Conservation (phyloP, 345 rosid species). For the Aquilaria sinensis region DNA sequence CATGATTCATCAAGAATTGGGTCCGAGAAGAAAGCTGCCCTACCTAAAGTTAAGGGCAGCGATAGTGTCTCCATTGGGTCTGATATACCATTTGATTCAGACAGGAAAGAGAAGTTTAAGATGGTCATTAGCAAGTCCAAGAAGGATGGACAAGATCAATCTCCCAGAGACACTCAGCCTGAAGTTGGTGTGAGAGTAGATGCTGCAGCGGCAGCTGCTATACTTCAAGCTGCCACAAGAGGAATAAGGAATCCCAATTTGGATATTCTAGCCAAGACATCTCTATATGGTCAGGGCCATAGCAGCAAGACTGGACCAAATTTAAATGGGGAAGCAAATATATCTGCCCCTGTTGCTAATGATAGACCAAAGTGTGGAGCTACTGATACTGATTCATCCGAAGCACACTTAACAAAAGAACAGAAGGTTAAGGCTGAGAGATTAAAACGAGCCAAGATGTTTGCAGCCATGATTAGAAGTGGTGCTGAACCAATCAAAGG, state of each 20-base stretch:
- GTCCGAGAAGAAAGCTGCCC: slow-evolving; percentile 37
- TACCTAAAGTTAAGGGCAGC: slow-evolving; percentile 27
- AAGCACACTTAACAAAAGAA: slow-evolving; percentile 57
- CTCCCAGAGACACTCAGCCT: slow-evolving; percentile 41
- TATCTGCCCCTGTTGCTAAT: slow-evolving; percentile 37
- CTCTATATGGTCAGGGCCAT: slow-evolving; percentile 27
- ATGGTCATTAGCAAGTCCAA: slow-evolving; percentile 63
- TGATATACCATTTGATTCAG: slow-evolving; percentile 56
- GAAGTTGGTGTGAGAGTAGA: slow-evolving; percentile 57
- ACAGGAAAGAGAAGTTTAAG: slow-evolving; percentile 73
- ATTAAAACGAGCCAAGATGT: slow-evolving; percentile 91
- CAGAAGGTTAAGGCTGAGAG: slow-evolving; percentile 91
- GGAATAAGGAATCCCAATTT: slow-evolving; percentile 77
- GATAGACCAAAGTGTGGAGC: slow-evolving; percentile 46
- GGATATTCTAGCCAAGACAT: slow-evolving; percentile 36
- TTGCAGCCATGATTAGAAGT: slow-evolving; percentile 69
- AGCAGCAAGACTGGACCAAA: slow-evolving; percentile 36
- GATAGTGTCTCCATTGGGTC: slow-evolving; percentile 32
- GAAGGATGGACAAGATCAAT: slow-evolving; percentile 50
- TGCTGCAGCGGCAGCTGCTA: slow-evolving; percentile 83
- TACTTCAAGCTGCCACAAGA: slow-evolving; percentile 86
- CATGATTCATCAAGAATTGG: slow-evolving; percentile 26
- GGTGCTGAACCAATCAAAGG: slow-evolving; percentile 46
- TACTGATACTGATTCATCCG: slow-evolving; percentile 67
- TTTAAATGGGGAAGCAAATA: slow-evolving; percentile 20